These are phyloP conservation scores for Neurospora terricola DNA, from an alignment of 495 filamentous ascomycete genomes.

Conservation along the genomic window DNA sequence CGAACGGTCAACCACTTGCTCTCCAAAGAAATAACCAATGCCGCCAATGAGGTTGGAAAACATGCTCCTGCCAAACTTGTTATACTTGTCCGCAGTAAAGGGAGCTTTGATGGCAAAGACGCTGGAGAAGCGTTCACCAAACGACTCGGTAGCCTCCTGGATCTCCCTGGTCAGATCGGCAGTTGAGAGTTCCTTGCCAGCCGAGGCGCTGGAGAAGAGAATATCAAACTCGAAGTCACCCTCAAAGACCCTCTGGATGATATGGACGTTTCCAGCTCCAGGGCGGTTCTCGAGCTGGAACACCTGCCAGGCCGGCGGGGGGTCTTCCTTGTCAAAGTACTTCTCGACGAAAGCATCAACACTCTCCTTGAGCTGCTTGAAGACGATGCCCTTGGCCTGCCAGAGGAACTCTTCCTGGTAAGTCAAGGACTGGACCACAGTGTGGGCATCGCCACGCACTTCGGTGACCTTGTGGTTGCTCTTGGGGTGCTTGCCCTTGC, in stretches of 20 bases:
- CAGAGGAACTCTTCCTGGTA: constrained; percentile 64
- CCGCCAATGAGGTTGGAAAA: constrained; percentile 92
- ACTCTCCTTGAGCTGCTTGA: constrained; percentile 64
- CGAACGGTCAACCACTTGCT: constrained; percentile 78
- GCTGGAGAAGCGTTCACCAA: constrained; percentile 62
- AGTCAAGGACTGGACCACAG: constrained; percentile 60
- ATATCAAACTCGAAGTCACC: constrained; percentile 92
- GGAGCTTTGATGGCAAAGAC: constrained; percentile 67
- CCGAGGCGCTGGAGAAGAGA: constrained; percentile 75
- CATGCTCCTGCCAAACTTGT: constrained; percentile 75
- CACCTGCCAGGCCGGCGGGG: constrained; percentile 75
- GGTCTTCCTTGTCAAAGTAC: constrained; percentile 57
- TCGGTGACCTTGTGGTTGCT: constrained; percentile 51
- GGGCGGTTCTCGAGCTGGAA: constrained; percentile 67
- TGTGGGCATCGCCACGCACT: constrained; percentile 57
- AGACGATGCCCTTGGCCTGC: constrained; percentile 79
- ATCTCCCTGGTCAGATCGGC: constrained; percentile 63
- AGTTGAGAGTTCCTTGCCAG: constrained; percentile 46
- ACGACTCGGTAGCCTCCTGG: constrained; percentile 50
- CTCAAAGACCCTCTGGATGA: constrained; percentile 87
- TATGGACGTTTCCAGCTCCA: constrained; percentile 69
- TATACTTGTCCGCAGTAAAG: constrained; percentile 62
- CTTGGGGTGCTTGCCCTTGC: constrained; percentile 50
- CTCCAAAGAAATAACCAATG: constrained; percentile 89
- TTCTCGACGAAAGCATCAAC: constrained; percentile 57